phyloP scores from a whole-genome alignment of 345 rosid genomes.

The Mercurialis annua region DNA sequence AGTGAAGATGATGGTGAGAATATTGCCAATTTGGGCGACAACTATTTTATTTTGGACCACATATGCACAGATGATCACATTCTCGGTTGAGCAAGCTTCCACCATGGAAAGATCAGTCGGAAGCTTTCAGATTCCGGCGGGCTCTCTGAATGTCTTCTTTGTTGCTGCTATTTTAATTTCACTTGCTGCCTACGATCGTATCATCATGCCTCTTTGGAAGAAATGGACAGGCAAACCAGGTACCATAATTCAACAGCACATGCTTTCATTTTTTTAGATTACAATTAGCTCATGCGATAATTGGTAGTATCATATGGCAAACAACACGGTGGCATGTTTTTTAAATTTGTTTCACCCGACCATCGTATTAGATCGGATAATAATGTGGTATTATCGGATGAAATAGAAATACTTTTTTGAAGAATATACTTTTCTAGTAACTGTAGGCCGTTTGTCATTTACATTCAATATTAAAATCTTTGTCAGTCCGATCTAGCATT shows the following conservation, averaged over 20 bases:
- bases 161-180: constrained; percentile 50
- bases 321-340: too few species aligned
- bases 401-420: too few species aligned
- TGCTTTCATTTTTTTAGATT: too few species aligned
- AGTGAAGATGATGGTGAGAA: constrained; percentile 51
- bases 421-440: too few species aligned
- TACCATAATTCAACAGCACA: constrained; percentile 5
- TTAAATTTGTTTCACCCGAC: too few species aligned
- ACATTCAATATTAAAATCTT: too few species aligned
- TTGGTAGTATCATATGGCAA: too few species aligned
- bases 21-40: constrained; percentile 69
- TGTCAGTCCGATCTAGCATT: too few species aligned
- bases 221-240: constrained; percentile 67
- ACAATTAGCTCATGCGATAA: too few species aligned
- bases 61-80: constrained; percentile 65
- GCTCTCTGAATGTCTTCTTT: constrained; percentile 57
- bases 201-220: constrained; percentile 55
- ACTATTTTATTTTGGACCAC: constrained; percentile 64
- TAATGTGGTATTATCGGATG: too few species aligned
- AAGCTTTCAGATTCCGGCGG: constrained; percentile 59
- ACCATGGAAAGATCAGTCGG: constrained; percentile 57
- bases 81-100: constrained; percentile 64
- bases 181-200: constrained; percentile 48
- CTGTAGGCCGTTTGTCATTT: too few species aligned
- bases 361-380: too few species aligned